Conservation (phyloP, 441 rosid genomes). For the Lepidium campestre region DNA sequence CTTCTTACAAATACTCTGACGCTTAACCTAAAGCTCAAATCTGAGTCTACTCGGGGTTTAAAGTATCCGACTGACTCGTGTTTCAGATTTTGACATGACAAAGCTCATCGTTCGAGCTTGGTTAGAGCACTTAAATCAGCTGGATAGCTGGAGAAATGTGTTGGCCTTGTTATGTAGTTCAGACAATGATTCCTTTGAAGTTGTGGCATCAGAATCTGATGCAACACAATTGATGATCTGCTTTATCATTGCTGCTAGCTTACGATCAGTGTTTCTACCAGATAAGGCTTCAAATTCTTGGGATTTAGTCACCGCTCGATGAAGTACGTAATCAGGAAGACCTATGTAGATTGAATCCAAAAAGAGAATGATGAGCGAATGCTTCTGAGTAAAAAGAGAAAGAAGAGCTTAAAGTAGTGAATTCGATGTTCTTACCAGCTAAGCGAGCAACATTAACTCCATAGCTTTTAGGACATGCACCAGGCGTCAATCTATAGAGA, state of each 20-base stretch:
- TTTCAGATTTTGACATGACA: neutral
- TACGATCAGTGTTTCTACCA: constrained; percentile 34
- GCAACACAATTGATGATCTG: constrained; percentile 31
- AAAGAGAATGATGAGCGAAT: neutral
- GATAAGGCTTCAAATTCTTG: constrained; percentile 62
- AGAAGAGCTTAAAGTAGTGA: neutral
- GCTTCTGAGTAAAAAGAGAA: neutral
- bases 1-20: neutral
- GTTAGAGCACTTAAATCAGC: constrained; percentile 8
- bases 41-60: neutral
- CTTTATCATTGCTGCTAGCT: constrained; percentile 33
- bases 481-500: constrained; percentile 74
- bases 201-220: constrained; percentile 19
- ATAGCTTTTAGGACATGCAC: constrained; percentile 96
- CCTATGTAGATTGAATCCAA: constrained; percentile 43
- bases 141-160: constrained; percentile 26
- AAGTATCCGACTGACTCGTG: neutral
- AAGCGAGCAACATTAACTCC: constrained; percentile 96
- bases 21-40: neutral
- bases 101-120: neutral
- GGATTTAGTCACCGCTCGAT: constrained; percentile 68
- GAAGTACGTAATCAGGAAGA: constrained; percentile 62
- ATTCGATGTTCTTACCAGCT: constrained; percentile 54
- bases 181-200: constrained; percentile 24
- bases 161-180: constrained; percentile 50